Percentiles rank a stretch among this genome's conserved stretches.
phyloP scores from a whole-genome alignment of 2,329 filamentous ascomycete species.

The Aspergillus piperis region DNA sequence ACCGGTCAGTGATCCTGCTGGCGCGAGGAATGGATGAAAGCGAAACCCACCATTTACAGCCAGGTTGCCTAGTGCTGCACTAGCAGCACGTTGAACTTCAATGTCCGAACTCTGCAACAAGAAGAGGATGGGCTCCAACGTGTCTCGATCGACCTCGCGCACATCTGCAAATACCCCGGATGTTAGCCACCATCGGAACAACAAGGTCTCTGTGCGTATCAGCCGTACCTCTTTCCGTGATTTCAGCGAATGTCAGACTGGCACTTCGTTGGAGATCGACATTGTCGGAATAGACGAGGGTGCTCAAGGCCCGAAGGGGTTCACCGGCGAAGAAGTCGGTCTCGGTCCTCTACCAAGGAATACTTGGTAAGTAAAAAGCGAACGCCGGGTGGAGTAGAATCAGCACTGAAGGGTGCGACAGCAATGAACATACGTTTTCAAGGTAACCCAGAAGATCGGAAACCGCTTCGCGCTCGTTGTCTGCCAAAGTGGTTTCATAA shows the following conservation, averaged over 20 bases:
- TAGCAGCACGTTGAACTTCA: conserved; percentile 94
- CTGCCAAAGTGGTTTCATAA: conserved; percentile 85
- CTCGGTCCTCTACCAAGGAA: conserved; percentile 71
- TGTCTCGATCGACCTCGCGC: conserved; percentile 89
- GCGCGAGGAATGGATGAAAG: conserved; percentile 5
- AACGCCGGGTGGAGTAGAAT: background rate
- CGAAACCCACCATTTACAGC: conserved; percentile 79
- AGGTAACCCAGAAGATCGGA: conserved; percentile 93
- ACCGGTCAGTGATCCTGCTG: conserved; percentile 44
- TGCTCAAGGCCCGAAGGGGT: conserved; percentile 88
- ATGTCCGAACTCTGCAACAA: conserved; percentile 93
- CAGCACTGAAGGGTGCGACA: background rate
- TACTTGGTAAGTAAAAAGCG: conserved; percentile 21
- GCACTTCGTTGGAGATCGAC: conserved; percentile 96
- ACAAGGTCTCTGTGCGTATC: background rate
- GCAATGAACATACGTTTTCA: conserved; percentile 72
- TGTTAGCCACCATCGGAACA: conserved; percentile 2
- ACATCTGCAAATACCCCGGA: conserved; percentile 67
- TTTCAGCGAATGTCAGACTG: conserved; percentile 97
- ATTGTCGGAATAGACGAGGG: conserved; percentile 97
- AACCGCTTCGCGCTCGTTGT: conserved; percentile 95
- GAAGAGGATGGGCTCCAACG: conserved; percentile 92
- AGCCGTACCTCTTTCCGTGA: conserved; percentile 84
- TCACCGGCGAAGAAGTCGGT: conserved; percentile 98
- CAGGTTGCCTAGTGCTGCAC: conserved; percentile 90